Base-by-base conservation (phyloP, 345 rosid species). In the Rhodamnia argentea region DNA sequence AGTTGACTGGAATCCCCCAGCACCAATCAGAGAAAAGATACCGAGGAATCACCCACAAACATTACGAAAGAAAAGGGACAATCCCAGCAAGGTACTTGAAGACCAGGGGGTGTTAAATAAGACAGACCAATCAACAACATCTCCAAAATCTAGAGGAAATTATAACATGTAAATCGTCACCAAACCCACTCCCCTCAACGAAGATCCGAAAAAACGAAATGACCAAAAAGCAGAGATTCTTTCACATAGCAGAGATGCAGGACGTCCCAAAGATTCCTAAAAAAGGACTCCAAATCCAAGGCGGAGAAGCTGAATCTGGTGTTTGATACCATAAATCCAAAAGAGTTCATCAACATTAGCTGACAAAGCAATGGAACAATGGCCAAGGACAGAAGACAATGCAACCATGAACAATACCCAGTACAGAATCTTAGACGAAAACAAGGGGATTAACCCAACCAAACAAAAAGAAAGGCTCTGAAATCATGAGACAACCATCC, bases 401-500 rank as follows among this genome's bases (percentile, higher is more conserved):
- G 78, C 78, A 44, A 0, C 42, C 78, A 32, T 2, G 78, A 70
- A 4, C 47, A 32, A 22, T 40, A 29, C 15, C 29, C 75, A 15
- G 22, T 16, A 9, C 40, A 62, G 56, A 51, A 55, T 18, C 27
- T 54, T 22, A 12, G 15, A 40, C 1, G 52, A n/a, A 14, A 64
- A 59, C 57, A 27, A 52, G 29, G 29, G 83, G n/a, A 84, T 58
- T 24, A 51, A 58, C 24, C 16, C 51, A 44, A 50, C 81, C 74
- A 83, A 87, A 83, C n/a, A 55, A 52, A 37, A 53, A 78, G 44
- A 29, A 84, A 84, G 85, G 86, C 60, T 22, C 83, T 37, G 88
- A 88, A 88, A 60, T 37, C 82, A 83, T 78, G 85, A 26, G 81
- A 87, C 50, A 32, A 75, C 85, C 86, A 86, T 52, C 85, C 53